Evolutionary conservation across 2,329 filamentous ascomycete species (phyloP).

Genomic region (Ceratocystis destructans): DNA sequence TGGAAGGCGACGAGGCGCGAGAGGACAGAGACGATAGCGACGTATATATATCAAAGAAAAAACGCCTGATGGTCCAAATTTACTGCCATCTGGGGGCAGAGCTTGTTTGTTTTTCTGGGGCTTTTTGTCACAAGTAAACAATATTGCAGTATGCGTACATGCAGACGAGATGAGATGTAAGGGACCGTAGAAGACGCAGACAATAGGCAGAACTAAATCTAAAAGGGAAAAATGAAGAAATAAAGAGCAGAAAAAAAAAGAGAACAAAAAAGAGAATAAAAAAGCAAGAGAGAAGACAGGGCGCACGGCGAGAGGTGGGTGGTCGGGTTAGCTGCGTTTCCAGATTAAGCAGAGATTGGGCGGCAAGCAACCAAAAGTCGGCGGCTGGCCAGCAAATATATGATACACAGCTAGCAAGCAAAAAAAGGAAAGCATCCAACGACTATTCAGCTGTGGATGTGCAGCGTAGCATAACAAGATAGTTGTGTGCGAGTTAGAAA

Average conservation of each 20-base stretch:
- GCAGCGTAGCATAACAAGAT: not conserved
- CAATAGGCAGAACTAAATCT: no score
- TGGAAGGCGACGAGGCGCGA: not conserved
- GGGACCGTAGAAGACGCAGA: not conserved
- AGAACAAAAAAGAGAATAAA: not conserved
- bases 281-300: not conserved
- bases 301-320: not conserved
- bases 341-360: not conserved
- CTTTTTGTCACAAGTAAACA: slow-evolving; percentile 4
- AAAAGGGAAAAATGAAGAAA: not conserved
- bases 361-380: not conserved
- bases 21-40: not conserved
- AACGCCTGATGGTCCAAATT: slow-evolving; percentile 1
- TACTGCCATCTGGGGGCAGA: slow-evolving; percentile 3
- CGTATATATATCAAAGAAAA: not conserved
- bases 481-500: not conserved
- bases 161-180: not conserved
- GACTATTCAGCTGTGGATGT: not conserved
- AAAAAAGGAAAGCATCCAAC: no score
- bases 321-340: not conserved
- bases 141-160: not conserved
- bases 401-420: not conserved
- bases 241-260: not conserved
- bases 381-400: not conserved
- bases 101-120: slow-evolving; percentile 5